These are phyloP conservation scores for Picea glauca DNA, from an alignment of 75 land plant genomes.

Conservation along the genomic window DNA sequence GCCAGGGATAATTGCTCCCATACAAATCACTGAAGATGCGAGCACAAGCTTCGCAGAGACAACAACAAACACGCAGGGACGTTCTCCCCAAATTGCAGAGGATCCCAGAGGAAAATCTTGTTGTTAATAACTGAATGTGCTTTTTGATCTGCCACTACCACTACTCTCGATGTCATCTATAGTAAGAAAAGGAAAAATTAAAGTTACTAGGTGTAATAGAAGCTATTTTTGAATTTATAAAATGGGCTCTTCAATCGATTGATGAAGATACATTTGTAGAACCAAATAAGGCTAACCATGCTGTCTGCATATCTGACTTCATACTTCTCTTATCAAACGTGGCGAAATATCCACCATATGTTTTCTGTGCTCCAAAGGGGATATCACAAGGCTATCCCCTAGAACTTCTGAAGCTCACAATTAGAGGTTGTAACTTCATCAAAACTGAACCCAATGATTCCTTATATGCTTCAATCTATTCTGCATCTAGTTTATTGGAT, in stretches of 20 bases:
- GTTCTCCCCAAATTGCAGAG: too few relatives aligned
- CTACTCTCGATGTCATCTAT: not conserved
- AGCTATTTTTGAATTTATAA: not conserved
- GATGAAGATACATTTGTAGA: not conserved
- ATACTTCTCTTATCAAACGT: not conserved
- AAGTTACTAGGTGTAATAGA: not conserved
- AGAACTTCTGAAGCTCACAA: slow-evolving; percentile 6
- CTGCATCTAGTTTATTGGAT: slow-evolving; percentile 46
- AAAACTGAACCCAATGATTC: slow-evolving; percentile 81
- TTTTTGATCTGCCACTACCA: not conserved
- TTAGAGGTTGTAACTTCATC: slow-evolving; percentile 63
- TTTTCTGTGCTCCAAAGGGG: slow-evolving; percentile 9
- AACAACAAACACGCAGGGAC: too few relatives aligned
- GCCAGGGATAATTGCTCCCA: too few relatives aligned
- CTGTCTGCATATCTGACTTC: not conserved
- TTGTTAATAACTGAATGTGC: too few relatives aligned
- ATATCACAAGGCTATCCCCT: slow-evolving; percentile 1
- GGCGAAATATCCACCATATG: not conserved
- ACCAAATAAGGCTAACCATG: not conserved
- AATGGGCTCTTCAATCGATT: not conserved
- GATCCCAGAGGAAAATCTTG: too few relatives aligned
- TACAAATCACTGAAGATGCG: too few relatives aligned
- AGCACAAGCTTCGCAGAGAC: too few relatives aligned
- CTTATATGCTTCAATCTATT: slow-evolving; percentile 72
- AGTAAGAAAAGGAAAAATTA: not conserved